These are phyloP conservation scores for Dryas alaskensis DNA, from an alignment of 306 rosid genomes.

Conservation along the genomic window DNA sequence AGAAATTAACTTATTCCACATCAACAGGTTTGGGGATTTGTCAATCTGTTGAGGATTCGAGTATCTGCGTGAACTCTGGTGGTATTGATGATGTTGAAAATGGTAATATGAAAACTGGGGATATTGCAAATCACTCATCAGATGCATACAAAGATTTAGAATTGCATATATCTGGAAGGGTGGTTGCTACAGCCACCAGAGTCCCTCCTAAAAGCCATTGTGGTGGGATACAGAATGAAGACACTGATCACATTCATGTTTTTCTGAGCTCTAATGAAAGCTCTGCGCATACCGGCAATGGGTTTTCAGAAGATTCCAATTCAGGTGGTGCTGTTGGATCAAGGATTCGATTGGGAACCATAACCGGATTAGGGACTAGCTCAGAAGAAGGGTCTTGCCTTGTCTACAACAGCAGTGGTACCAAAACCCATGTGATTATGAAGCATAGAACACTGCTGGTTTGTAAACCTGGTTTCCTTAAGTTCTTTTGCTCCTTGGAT, in stretches of 20 bases:
- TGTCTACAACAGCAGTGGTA: slow-evolving; percentile 63
- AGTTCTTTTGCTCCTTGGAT: slow-evolving; percentile 13
- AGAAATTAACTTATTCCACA: slow-evolving; percentile 48
- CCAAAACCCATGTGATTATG: slow-evolving; percentile 79
- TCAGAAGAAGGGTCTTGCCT: slow-evolving; percentile 80
- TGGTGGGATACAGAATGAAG: slow-evolving; percentile 39
- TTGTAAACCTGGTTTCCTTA: slow-evolving; percentile 34
- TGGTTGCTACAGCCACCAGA: slow-evolving; percentile 74
- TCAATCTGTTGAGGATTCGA: slow-evolving; percentile 35
- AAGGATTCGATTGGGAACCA: slow-evolving; percentile 68
- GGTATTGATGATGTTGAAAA: slow-evolving; percentile 30
- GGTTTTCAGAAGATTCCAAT: slow-evolving; percentile 30
- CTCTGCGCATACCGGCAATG: slow-evolving; percentile 28
- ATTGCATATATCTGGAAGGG: slow-evolving; percentile 73
- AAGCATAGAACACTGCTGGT: slow-evolving; percentile 93
- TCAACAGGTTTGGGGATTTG: slow-evolving; percentile 32
- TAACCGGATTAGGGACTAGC: slow-evolving; percentile 78
- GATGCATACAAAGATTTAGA: slow-evolving; percentile 76
- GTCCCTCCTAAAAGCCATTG: slow-evolving; percentile 48
- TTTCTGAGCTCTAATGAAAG: slow-evolving; percentile 52
- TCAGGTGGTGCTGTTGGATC: slow-evolving; percentile 37
- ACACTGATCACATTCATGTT: slow-evolving; percentile 65
- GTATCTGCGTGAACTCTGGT: slow-evolving; percentile 29
- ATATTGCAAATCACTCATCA: slow-evolving; percentile 34
- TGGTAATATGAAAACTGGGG: slow-evolving; percentile 25